Base-by-base conservation (phyloP, 106 monocot species). In the Acorus gramineus region DNA sequence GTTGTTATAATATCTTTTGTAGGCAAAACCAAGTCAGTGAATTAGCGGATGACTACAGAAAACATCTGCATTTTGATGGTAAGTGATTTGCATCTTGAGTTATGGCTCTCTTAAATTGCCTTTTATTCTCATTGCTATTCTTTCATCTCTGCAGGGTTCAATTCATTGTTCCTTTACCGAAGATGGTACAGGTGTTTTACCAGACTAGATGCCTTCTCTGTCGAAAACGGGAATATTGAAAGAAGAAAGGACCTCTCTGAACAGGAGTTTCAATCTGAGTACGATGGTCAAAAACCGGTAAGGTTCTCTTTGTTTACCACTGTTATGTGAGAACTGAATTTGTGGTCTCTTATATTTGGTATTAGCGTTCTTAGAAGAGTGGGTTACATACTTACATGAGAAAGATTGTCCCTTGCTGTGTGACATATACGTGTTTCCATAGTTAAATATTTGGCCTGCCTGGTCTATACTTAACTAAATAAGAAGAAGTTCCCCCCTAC, bases 131-230 rank as follows among this genome's bases (percentile, higher is more conserved):
- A 13, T 14, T 57, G 28, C 61, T 4, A 70, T 46, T 45, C 14
- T 68, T 65, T 57, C 50, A n/a, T 73, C 62, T 62, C 43, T 80
- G 44, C 81, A 98, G 96, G 96, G 63, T 98, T 98, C 75, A 71
- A 76, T 55, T 98, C 96, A 2, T 70, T 88, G 47, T 88, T 77
- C 64, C 77, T 98, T 47, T 88, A 88, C 67, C 74, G 72, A 69
- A 91, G 96, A 85, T 98, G 91, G 91, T 98, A 98, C 65, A 82
- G 96, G 58, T 63, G 87, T 69, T 82, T 82, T 79, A 88, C 96
- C 4, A 68, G 80, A 67, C 77, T 98, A 61, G 64, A 62, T 77
- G 50, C 68, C 28, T 98, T 87, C 63, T 60, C 69, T 54, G 71
- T 79, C 2, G 87, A 91, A 51, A 66, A n/a, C 60, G 80, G 76